Percentiles rank a stretch among this genome's conserved stretches.
Evolutionary conservation across 2,329 filamentous ascomycete species (phyloP).

Genomic region (Penicillium sp.): DNA sequence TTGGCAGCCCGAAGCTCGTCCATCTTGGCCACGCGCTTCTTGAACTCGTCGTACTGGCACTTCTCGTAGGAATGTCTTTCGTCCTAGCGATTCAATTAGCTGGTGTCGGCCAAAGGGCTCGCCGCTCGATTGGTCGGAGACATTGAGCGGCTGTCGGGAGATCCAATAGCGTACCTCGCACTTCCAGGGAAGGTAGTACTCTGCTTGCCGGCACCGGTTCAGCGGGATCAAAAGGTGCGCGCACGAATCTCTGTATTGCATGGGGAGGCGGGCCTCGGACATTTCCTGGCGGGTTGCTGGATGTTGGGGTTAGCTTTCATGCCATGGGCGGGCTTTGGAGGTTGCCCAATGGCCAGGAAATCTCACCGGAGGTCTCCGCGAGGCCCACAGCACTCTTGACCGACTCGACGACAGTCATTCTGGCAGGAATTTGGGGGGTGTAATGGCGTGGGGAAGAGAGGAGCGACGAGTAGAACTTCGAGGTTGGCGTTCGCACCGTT

Average conservation of each 20-base stretch:
- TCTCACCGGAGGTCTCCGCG: slow-evolving; percentile 40
- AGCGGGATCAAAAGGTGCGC: slow-evolving; percentile 91
- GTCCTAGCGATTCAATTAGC: slow-evolving; percentile 55
- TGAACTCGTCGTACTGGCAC: slow-evolving; percentile 98
- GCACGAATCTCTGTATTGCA: slow-evolving; percentile 93
- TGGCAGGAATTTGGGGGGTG: slow-evolving; percentile 19
- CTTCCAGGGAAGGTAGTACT: slow-evolving; percentile 96
- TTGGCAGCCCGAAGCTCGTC: slow-evolving; percentile 87
- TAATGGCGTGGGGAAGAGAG: slow-evolving; percentile 15
- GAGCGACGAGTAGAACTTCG: slow-evolving; percentile 19
- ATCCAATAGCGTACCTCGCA: slow-evolving; percentile 68
- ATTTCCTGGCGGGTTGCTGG: slow-evolving; percentile 71
- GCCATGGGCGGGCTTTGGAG: slow-evolving; percentile 7
- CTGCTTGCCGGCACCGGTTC: slow-evolving; percentile 88
- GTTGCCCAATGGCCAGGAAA: slow-evolving; percentile 23
- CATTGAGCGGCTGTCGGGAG: background rate
- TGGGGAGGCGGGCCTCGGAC: slow-evolving; percentile 81
- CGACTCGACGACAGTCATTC: slow-evolving; percentile 49
- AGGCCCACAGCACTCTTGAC: slow-evolving; percentile 51
- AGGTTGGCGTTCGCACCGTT: slow-evolving; percentile 29
- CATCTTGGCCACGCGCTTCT: slow-evolving; percentile 98
- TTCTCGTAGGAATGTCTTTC: slow-evolving; percentile 98
- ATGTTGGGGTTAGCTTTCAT: slow-evolving; percentile 15
- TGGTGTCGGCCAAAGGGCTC: background rate
- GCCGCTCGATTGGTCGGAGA: background rate